These are phyloP conservation scores for Neurospora africana DNA, from an alignment of 495 filamentous ascomycete genomes.

Conservation along the genomic window DNA sequence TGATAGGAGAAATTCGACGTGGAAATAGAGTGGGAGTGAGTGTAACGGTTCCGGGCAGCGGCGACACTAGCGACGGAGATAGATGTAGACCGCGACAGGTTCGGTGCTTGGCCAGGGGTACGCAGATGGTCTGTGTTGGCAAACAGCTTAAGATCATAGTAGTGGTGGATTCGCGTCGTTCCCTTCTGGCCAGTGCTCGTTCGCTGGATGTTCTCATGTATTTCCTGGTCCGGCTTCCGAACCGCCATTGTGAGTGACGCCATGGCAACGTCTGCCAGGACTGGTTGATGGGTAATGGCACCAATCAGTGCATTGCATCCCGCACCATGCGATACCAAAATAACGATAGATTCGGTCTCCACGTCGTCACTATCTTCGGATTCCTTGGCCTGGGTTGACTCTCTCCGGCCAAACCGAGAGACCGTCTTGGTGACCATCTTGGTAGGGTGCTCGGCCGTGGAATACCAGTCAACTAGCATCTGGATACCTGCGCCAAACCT, in stretches of 20 bases:
- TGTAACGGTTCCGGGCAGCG: constrained; percentile 14
- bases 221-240: constrained; percentile 40
- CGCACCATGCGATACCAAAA: constrained; percentile 93
- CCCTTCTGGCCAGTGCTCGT: constrained; percentile 10
- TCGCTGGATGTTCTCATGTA: background rate
- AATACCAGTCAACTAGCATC: constrained; percentile 73
- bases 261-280: constrained; percentile 79
- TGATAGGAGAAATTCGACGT: constrained; percentile 24
- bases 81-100: constrained; percentile 14
- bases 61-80: constrained; percentile 11
- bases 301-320: constrained; percentile 95
- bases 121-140: constrained; percentile 76
- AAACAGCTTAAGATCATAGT: constrained; percentile 67
- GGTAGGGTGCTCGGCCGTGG: constrained; percentile 38
- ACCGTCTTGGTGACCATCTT: constrained; percentile 29
- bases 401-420: constrained; percentile 13
- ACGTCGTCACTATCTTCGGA: constrained; percentile 37
- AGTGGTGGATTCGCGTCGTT: constrained; percentile 33
- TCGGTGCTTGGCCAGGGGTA: constrained; percentile 29
- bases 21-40: constrained; percentile 18
- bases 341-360: constrained; percentile 65
- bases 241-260: constrained; percentile 86
- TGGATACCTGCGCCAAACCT: constrained; percentile 70
- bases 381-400: constrained; percentile 1
- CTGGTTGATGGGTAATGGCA: constrained; percentile 76